phyloP scores from a whole-genome alignment of 106 monocot species.

The Cymbidium sinense region DNA sequence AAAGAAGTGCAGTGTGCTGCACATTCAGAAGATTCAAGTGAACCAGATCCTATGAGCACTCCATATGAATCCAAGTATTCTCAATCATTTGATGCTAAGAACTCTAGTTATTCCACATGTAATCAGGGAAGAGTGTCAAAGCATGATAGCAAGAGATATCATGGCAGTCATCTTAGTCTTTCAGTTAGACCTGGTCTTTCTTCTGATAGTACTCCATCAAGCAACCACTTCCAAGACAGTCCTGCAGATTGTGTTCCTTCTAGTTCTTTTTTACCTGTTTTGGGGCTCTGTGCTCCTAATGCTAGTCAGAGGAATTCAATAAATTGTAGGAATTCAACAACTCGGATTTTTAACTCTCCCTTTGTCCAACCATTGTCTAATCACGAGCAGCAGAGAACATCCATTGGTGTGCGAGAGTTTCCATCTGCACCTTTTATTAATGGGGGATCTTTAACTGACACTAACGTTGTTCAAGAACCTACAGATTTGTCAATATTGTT shows the following conservation, averaged over 20 bases:
- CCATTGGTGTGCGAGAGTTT: conserved; percentile 24
- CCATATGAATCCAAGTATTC: conserved; percentile 21
- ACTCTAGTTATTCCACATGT: conserved; percentile 11
- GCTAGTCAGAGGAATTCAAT: conserved; percentile 33
- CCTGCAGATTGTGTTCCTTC: conserved; percentile 22
- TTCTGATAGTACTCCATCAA: conserved; percentile 31
- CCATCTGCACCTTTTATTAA: conserved; percentile 15
- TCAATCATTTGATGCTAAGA: conserved; percentile 27
- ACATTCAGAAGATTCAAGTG: conserved; percentile 14
- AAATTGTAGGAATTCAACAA: not conserved
- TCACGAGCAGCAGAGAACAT: conserved; percentile 30
- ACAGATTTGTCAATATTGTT: conserved; percentile 15
- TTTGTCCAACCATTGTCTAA: conserved; percentile 13
- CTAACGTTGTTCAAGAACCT: conserved; percentile 19
- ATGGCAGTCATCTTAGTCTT: conserved; percentile 30
- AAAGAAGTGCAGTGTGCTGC: conserved; percentile 12
- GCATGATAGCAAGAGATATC: conserved; percentile 32
- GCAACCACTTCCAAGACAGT: conserved; percentile 22
- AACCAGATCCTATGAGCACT: conserved; percentile 18
- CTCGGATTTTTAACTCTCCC: conserved; percentile 20
- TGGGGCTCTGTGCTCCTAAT: conserved; percentile 93
- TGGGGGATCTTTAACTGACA: conserved; percentile 16
- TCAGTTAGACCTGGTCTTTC: conserved; percentile 31
- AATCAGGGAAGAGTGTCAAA: conserved; percentile 31
- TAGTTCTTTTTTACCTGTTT: conserved; percentile 54